Conservation (phyloP, 495 filamentous ascomycete species). For the Aspergillus baeticus region DNA sequence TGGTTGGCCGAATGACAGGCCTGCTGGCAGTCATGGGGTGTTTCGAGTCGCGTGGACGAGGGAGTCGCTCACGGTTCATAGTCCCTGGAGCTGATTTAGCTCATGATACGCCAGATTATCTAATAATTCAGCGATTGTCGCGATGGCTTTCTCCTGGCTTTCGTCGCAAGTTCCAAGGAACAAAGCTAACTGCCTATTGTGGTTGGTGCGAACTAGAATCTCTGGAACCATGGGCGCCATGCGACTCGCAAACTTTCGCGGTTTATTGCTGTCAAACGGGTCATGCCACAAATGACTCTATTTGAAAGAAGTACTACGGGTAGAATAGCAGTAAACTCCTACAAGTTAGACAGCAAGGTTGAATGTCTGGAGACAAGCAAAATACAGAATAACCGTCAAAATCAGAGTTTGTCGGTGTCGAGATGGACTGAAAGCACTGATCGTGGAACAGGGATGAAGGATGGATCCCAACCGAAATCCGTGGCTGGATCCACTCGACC, state of each 20-base stretch:
- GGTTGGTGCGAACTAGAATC: not conserved
- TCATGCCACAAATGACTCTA: too few relatives aligned
- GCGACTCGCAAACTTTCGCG: not conserved
- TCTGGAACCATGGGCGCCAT: not conserved
- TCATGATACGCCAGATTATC: not conserved
- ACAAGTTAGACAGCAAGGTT: too few relatives aligned
- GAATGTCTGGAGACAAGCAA: too few relatives aligned
- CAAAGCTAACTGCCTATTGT: constrained; percentile 1
- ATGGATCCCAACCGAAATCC: not conserved
- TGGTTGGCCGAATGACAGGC: not conserved
- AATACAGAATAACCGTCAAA: too few relatives aligned
- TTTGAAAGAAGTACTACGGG: too few relatives aligned
- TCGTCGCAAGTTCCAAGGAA: not conserved
- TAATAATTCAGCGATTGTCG: not conserved
- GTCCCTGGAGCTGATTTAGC: too few relatives aligned
- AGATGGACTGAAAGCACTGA: too few relatives aligned
- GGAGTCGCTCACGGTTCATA: too few relatives aligned
- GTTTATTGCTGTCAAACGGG: too few relatives aligned
- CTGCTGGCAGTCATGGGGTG: not conserved
- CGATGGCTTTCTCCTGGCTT: not conserved
- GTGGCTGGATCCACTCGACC: not conserved
- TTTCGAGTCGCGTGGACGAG: constrained; percentile 2
- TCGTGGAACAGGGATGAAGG: not conserved
- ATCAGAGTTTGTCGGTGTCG: too few relatives aligned
- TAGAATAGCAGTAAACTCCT: too few relatives aligned